Base-by-base conservation (phyloP, 768 basidiomycete genomes). In the Tubosaeta brunneosetosa region DNA sequence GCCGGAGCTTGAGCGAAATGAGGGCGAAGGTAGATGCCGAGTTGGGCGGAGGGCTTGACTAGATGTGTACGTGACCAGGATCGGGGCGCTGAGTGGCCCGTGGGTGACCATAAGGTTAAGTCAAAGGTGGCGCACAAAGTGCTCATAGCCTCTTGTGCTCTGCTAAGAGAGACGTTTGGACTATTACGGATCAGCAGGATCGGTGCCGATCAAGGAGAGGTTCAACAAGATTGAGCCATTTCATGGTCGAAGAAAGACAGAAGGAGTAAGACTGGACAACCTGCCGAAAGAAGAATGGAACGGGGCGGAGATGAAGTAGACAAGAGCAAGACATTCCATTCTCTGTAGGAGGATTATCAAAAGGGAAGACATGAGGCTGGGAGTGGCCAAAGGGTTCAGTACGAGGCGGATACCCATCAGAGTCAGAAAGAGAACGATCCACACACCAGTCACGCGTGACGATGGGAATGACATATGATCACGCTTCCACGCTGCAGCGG, bases 271-370 rank as follows among this genome's bases (percentile, higher is more conserved):
- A 36, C 17, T 49, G 50, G 45, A 37, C 47, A 33, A 16, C 51
- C 49, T 64, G 56, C 63, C 66, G 19, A 48, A 63, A 68, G 3
- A 41, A 51, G 61, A 17, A 44, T 46, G 51, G 47, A 53, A 49
- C 29, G 36, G 27, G 60, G 67, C 65, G 65, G 69, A 70, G 58
- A 70, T 70, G 69, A 71, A 70, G 44, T 32, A 32, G 27, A 34
- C 37, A 52, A 42, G 44, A 25, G 3, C 8, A 22, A 32, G 34
- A 26, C 27, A 45, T 55, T 62, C 55, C 58, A 66, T 69, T 65
- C 51, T 43, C 10, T 58, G 63, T 47, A 49, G 56, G 63, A 42
- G 25, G 40, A 37, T 38, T 54, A 38, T 51, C 55, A 54, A 65
- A 53, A 51, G 54, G 37, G 52, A 66, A 14, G 42, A 48, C 62